Evolutionary conservation across 2,329 filamentous ascomycete species (phyloP).

Genomic region (Colletotrichum tanaceti): DNA sequence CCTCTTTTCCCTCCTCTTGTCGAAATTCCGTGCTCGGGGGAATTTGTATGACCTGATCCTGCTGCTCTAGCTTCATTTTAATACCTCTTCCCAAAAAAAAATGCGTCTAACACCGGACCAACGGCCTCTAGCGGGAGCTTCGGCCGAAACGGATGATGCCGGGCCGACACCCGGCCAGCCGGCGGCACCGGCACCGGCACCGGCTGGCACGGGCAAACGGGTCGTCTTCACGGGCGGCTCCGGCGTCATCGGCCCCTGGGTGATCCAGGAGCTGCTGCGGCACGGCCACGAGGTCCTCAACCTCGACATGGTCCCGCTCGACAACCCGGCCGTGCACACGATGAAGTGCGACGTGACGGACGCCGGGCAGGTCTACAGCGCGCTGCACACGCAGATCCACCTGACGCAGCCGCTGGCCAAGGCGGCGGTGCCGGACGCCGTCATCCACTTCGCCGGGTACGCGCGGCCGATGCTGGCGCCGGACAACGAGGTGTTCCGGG

Average conservation of each 20-base stretch:
- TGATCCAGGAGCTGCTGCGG: slow-evolving; percentile 48
- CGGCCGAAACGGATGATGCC: not conserved
- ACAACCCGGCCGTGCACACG: slow-evolving; percentile 47
- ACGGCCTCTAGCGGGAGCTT: not conserved
- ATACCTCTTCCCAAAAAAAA: not conserved
- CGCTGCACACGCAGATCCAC: slow-evolving; percentile 60
- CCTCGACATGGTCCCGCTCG: slow-evolving; percentile 49
- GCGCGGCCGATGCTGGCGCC: slow-evolving; percentile 71
- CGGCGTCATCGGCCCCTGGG: slow-evolving; percentile 51
- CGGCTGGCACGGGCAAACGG: slow-evolving; percentile 40
- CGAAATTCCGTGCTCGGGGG: no score
- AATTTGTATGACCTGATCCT: no score
- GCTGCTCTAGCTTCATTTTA: no score
- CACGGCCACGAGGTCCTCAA: slow-evolving; percentile 52
- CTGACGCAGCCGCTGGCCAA: slow-evolving; percentile 47
- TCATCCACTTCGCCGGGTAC: slow-evolving; percentile 72
- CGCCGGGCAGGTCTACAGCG: slow-evolving; percentile 53
- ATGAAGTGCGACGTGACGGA: slow-evolving; percentile 51
- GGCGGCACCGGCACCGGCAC: no score
- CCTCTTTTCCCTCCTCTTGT: no score
- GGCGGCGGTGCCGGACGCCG: slow-evolving; percentile 64
- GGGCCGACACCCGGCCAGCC: not conserved
- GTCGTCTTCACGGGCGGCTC: slow-evolving; percentile 52
- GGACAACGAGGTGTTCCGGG: slow-evolving; percentile 68
- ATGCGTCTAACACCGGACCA: not conserved